A percentile compares a stretch with the other conserved stretches of the same genome.
Evolutionary conservation across 2,329 filamentous ascomycete species (phyloP).

Genomic region (Alternaria consortialis): DNA sequence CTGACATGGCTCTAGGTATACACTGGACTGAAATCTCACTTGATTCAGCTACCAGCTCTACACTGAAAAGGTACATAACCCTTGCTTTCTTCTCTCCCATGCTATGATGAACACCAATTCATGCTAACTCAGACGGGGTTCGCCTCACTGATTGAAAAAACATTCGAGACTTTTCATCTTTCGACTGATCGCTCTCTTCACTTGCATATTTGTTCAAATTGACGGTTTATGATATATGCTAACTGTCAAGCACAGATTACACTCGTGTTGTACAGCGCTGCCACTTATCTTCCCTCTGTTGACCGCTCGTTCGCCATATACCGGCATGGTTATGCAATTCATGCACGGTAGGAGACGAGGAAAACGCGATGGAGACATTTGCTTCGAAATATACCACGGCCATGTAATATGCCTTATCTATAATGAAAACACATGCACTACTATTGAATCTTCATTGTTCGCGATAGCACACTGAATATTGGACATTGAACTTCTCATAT

Average conservation of each 20-base stretch:
- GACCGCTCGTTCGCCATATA: neutral
- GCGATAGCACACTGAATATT: neutral
- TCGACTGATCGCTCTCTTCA: slow-evolving; percentile 43
- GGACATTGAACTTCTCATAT: neutral
- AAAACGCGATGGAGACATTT: no score
- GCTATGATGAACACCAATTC: slow-evolving; percentile 50
- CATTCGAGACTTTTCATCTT: slow-evolving; percentile 52
- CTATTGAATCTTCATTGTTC: neutral
- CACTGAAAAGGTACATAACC: slow-evolving; percentile 22
- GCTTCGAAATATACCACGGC: neutral
- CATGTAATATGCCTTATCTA: neutral
- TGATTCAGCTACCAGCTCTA: neutral
- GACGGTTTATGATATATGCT: slow-evolving; percentile 10
- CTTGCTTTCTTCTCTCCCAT: slow-evolving; percentile 11
- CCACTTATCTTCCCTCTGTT: neutral
- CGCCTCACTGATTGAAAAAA: slow-evolving; percentile 46
- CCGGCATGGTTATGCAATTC: no score
- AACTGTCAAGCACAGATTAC: slow-evolving; percentile 7
- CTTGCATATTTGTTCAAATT: neutral
- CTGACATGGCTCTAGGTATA: slow-evolving; percentile 28
- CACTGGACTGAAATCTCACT: neutral
- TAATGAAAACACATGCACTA: neutral
- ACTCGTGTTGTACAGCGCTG: neutral
- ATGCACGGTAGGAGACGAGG: neutral
- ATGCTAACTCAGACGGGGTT: slow-evolving; percentile 51